These are phyloP conservation scores for Neurospora sublineolata DNA, from an alignment of 495 filamentous ascomycete species.

Conservation along the genomic window DNA sequence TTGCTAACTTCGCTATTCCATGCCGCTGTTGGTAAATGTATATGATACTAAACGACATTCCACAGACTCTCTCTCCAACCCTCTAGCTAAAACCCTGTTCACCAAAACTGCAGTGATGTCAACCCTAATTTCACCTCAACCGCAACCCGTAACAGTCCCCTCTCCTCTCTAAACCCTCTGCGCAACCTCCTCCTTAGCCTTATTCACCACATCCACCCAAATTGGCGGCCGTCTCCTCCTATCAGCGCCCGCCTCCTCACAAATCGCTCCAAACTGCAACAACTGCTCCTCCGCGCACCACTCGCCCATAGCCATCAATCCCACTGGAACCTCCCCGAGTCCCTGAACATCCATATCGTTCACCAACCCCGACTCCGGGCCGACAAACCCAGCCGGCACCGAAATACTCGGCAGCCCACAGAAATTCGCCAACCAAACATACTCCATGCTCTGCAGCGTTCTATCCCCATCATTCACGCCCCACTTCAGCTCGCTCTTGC, in stretches of 20 bases:
- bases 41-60: neutral
- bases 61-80: neutral
- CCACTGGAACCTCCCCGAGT: conserved; percentile 51
- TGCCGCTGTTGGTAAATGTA: neutral
- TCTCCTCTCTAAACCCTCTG: too few species aligned
- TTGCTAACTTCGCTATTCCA: neutral
- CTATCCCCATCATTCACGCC: conserved; percentile 62
- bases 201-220: conserved; percentile 25
- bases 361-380: conserved; percentile 13
- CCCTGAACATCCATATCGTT: conserved; percentile 18
- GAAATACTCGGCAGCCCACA: conserved; percentile 59
- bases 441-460: conserved; percentile 69
- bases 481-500: conserved; percentile 41
- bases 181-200: conserved; percentile 1
- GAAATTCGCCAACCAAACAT: conserved; percentile 78
- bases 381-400: conserved; percentile 57
- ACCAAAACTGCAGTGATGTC: neutral
- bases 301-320: conserved; percentile 72
- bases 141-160: neutral
- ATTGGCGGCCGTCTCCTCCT: conserved; percentile 10
- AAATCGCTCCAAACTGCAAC: conserved; percentile 55
- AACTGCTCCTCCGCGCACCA: conserved; percentile 68
- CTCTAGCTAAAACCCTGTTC: neutral
- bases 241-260: conserved; percentile 32
- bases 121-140: neutral